These are phyloP conservation scores for Epichloe scottii DNA, from an alignment of 2,329 filamentous ascomycete genomes.

Conservation along the genomic window DNA sequence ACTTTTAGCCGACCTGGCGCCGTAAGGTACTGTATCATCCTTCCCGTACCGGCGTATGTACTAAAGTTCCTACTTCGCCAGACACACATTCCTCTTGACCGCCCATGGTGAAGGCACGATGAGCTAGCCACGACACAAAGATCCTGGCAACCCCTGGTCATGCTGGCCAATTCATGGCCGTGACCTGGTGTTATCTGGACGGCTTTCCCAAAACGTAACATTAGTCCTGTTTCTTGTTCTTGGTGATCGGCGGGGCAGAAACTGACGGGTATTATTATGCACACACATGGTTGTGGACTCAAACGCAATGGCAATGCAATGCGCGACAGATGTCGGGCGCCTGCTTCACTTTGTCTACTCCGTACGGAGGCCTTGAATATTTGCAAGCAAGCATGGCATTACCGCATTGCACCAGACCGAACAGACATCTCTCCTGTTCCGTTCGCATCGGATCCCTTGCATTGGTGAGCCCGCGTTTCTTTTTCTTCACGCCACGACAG, in stretches of 20 bases:
- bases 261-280: no score
- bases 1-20: background rate
- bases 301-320: no score
- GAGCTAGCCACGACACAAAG: background rate
- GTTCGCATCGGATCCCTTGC: no score
- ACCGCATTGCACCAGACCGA: no score
- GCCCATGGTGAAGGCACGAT: background rate
- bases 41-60: no score
- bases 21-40: background rate
- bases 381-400: no score
- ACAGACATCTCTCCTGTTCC: no score
- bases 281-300: no score
- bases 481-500: no score
- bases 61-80: no score
- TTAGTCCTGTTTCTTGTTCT: background rate
- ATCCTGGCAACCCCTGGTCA: background rate
- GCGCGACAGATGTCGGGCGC: background rate
- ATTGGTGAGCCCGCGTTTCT: no score
- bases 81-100: background rate
- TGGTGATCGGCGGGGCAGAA: background rate
- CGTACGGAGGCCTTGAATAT: no score
- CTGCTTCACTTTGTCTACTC: background rate
- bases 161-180: background rate
- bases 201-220: background rate
- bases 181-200: background rate